A percentile compares a stretch with the other conserved stretches of the same genome.
These are phyloP conservation scores for Alternaria postmessia DNA, from an alignment of 2,329 filamentous ascomycete genomes.

Conservation along the genomic window DNA sequence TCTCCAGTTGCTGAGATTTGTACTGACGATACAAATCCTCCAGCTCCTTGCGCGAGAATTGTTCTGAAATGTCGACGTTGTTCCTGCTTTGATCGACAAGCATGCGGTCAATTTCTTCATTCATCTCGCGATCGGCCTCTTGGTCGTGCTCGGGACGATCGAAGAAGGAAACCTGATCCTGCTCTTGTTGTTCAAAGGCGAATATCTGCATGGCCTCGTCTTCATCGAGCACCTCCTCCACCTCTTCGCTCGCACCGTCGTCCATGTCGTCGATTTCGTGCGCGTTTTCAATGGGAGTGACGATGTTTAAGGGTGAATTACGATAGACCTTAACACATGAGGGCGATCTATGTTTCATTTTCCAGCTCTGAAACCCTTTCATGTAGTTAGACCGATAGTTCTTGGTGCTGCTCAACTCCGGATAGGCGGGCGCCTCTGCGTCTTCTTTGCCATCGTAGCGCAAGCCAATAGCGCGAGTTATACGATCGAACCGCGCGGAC, in stretches of 20 bases:
- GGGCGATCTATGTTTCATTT: not conserved
- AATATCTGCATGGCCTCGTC: not conserved
- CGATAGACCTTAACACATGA: not conserved
- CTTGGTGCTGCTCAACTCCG: conserved; percentile 12
- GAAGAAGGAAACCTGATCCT: not conserved
- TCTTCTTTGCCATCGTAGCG: conserved; percentile 12
- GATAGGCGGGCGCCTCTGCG: conserved; percentile 20
- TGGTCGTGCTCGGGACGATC: not conserved
- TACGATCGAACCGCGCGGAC: not conserved
- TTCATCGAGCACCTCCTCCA: not conserved
- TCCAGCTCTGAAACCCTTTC: conserved; percentile 2
- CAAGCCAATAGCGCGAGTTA: not conserved
- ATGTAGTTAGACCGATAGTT: conserved; percentile 11
- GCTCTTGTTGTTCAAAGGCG: not conserved
- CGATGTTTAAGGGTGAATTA: not conserved
- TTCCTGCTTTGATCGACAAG: not conserved
- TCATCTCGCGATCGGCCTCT: not conserved
- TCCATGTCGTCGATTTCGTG: not conserved
- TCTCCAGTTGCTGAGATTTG: conserved; percentile 5
- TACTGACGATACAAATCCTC: conserved; percentile 1
- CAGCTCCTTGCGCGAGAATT: conserved; percentile 2
- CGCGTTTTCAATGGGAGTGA: conserved; percentile 7
- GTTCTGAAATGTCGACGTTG: not conserved
- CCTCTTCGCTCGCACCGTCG: not conserved
- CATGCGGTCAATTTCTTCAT: conserved; percentile 1